These are phyloP conservation scores for Nakazawaea pomicola DNA, from an alignment of 805 yeast genomes.

Conservation along the genomic window DNA sequence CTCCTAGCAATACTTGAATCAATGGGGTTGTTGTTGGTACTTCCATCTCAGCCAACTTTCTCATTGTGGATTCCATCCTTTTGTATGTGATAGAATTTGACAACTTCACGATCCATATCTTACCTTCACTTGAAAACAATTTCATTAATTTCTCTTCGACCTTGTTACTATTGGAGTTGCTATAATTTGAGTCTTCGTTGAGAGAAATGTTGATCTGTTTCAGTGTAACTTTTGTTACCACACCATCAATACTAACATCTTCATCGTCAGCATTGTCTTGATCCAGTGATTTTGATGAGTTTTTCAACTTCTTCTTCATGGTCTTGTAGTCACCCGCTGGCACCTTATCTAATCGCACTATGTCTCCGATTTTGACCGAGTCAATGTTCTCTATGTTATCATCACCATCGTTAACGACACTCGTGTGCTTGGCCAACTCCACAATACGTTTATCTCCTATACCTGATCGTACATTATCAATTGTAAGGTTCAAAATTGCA, in stretches of 20 bases:
- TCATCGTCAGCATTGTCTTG: conserved; percentile 19
- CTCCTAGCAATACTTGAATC: conserved; percentile 44
- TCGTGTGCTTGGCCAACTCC: conserved; percentile 57
- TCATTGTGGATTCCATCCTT: conserved; percentile 74
- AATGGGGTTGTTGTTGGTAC: conserved; percentile 30
- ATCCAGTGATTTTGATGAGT: conserved; percentile 25
- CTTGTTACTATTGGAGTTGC: conserved; percentile 20
- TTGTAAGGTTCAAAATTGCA: conserved; percentile 63
- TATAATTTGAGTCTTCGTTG: conserved; percentile 37
- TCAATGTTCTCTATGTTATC: conserved; percentile 41
- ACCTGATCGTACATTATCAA: conserved; percentile 66
- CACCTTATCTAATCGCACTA: conserved; percentile 56
- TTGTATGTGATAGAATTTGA: conserved; percentile 69
- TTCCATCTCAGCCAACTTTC: conserved; percentile 50
- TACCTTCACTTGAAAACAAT: conserved; percentile 36
- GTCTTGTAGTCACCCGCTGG: conserved; percentile 21
- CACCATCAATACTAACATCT: conserved; percentile 47
- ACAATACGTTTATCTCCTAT: conserved; percentile 69
- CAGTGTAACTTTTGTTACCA: conserved; percentile 50
- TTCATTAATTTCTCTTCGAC: conserved; percentile 45
- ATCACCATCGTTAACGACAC: conserved; percentile 27
- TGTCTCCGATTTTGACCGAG: conserved; percentile 64
- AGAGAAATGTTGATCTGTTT: conserved; percentile 52
- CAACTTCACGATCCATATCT: conserved; percentile 65
- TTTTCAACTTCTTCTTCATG: conserved; percentile 22